Evolutionary conservation across 2,329 filamentous ascomycete species (phyloP), one percentile per base, ranked within the genome.

Genomic region (Colletotrichum filicis): DNA sequence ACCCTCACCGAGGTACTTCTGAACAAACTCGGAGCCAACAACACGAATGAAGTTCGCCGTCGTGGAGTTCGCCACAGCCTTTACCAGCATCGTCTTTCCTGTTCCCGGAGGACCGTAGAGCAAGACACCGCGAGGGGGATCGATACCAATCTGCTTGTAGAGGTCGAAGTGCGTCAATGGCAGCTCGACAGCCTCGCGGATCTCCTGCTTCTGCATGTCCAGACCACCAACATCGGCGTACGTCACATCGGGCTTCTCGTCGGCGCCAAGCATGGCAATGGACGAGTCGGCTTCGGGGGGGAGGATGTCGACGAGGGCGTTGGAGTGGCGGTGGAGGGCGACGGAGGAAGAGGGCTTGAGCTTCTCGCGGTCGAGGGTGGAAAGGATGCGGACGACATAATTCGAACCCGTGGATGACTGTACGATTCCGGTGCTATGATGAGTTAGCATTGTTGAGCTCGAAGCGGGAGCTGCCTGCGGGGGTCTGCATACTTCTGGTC

Each of bases 181-280:
- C 76, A 99, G 88, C 88, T 99, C 97, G 66, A 99, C 97, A 12
- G 97, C 97, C 86, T 99, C 97, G 76, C 97, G 91, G 76, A 99
- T 99, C 85, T 99, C 97, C 86, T 99, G 97, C 88, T 99, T 99
- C 86, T 99, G 97, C 97, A 99, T 99, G 80, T 99, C 97, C 76
- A 98, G 86, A 61, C 97, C 97, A 87, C 97, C 97, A 74, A 99
- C 97, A 83, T 99, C 97, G 75, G 95, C 96, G 80, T 99, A 99
- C 56, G 95, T 97, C 73, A 99, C 94, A 83, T 99, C 97, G 42
- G 97, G 97, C 89, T 98, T 99, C 90, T 99, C 97, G 80, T 98
- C 94, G 70, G 93, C 90, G 74, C 96, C 96, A 66, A 99, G 90
- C 97, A 99, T 99, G 76, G 97, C 97, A 82, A 99, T 99, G 52